phyloP scores from a whole-genome alignment of 192 early-diverging fungal genomes.

The Powellomyces hirtus region DNA sequence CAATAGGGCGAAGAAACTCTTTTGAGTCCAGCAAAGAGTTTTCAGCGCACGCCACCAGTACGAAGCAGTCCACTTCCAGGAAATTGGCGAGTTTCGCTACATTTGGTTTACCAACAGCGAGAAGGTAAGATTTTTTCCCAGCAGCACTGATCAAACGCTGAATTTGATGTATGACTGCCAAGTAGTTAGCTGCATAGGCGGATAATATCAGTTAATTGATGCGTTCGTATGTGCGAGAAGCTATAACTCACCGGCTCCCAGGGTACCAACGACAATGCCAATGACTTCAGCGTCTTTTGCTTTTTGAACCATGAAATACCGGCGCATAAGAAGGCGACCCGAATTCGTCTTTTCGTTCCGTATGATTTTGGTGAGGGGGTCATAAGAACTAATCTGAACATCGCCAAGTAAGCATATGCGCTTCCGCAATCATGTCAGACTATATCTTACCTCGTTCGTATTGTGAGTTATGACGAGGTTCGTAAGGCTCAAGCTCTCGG shows the following conservation, averaged over 20 bases:
- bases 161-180: slow-evolving; percentile 75
- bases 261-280: slow-evolving; percentile 93
- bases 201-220: not conserved
- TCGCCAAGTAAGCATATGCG: not conserved
- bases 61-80: slow-evolving; percentile 90
- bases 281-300: slow-evolving; percentile 89
- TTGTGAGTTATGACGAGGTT: slow-evolving; percentile 84
- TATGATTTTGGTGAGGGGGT: slow-evolving; percentile 54
- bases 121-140: slow-evolving; percentile 81
- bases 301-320: slow-evolving; percentile 85
- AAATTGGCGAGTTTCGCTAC: slow-evolving; percentile 97
- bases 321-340: slow-evolving; percentile 42
- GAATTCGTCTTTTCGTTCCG: slow-evolving; percentile 38
- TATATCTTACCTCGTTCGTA: not conserved
- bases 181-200: slow-evolving; percentile 62
- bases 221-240: not conserved
- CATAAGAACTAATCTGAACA: slow-evolving; percentile 62
- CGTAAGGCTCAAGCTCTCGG: slow-evolving; percentile 75
- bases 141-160: slow-evolving; percentile 70
- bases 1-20: slow-evolving; percentile 89
- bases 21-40: slow-evolving; percentile 88
- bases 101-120: slow-evolving; percentile 92
- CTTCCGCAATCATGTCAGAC: not conserved
- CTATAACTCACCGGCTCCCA: slow-evolving; percentile 76
- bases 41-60: slow-evolving; percentile 91